A percentile compares a stretch with the other conserved stretches of the same genome.
phyloP scores from a whole-genome alignment of 345 rosid species.

The Mangifera indica region DNA sequence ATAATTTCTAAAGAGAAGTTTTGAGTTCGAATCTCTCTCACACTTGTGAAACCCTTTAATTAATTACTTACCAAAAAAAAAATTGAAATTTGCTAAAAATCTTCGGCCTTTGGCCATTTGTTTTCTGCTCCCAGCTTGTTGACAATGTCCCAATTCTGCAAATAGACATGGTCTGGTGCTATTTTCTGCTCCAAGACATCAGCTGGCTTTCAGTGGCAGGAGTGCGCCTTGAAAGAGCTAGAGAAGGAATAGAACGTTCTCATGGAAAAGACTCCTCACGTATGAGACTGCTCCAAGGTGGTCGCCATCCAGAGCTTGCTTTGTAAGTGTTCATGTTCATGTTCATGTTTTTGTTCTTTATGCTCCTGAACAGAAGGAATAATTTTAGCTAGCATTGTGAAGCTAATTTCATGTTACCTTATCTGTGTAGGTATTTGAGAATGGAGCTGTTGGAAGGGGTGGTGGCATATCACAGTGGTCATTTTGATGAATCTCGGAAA shows the following conservation, averaged over 20 bases:
- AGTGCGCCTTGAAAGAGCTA: constrained; percentile 71
- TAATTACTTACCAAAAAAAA: no score
- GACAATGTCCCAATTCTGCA: constrained; percentile 90
- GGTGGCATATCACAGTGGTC: constrained; percentile 86
- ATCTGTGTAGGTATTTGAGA: constrained; percentile 62
- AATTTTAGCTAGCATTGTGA: constrained; percentile 5
- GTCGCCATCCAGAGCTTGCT: constrained; percentile 72
- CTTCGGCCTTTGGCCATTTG: constrained; percentile 8
- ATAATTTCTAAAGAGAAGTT: no score
- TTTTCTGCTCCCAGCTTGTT: constrained; percentile 53
- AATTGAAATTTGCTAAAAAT: neutral
- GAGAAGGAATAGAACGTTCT: constrained; percentile 85
- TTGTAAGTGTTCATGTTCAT: constrained; percentile 48
- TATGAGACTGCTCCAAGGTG: constrained; percentile 78
- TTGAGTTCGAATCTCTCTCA: no score
- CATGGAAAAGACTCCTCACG: constrained; percentile 92
- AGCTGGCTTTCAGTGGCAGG: constrained; percentile 88
- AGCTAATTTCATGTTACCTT: constrained; percentile 14
- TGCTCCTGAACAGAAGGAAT: constrained; percentile 1
- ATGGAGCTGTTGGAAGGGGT: constrained; percentile 93
- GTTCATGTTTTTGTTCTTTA: neutral
- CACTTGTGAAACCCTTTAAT: no score
- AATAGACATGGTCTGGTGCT: constrained; percentile 99
- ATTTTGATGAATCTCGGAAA: constrained; percentile 54
- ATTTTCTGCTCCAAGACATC: constrained; percentile 84